Percentiles rank a stretch among this genome's conserved stretches.
phyloP scores from a whole-genome alignment of 2,329 filamentous ascomycete species.

The Endocalyx cinctus region DNA sequence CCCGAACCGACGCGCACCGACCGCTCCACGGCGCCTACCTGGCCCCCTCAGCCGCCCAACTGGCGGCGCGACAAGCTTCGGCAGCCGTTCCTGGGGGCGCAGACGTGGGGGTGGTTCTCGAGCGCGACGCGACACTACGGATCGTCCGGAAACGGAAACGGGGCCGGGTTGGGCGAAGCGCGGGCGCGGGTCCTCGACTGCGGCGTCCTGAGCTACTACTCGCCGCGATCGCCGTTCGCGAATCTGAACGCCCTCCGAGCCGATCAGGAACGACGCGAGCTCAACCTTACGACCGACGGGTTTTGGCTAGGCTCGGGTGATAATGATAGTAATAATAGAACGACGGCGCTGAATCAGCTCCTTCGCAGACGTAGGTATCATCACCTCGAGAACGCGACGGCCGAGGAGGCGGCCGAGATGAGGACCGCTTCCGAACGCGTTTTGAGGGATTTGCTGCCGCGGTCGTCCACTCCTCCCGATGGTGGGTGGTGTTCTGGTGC shows the following conservation, averaged over 20 bases:
- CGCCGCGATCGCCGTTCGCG: conserved; percentile 28
- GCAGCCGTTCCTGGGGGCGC: conserved; percentile 36
- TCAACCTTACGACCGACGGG: conserved; percentile 39
- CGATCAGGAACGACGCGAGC: conserved; percentile 25
- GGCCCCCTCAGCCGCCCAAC: conserved; percentile 32
- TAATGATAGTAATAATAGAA: background rate
- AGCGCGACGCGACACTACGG: conserved; percentile 40
- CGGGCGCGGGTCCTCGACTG: conserved; percentile 36
- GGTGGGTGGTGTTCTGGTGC: conserved; percentile 32
- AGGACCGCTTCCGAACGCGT: conserved; percentile 25
- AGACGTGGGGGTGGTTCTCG: conserved; percentile 41
- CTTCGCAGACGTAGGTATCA: conserved; percentile 33
- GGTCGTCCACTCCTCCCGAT: conserved; percentile 3
- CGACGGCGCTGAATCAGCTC: conserved; percentile 27
- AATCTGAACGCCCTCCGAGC: conserved; percentile 27
- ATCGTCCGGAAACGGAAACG: conserved; percentile 29
- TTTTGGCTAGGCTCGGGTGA: conserved; percentile 28
- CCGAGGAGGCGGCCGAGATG: conserved; percentile 30
- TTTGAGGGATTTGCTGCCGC: conserved; percentile 20
- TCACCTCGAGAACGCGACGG: conserved; percentile 27
- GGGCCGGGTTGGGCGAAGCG: conserved; percentile 36
- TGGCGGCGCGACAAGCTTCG: conserved; percentile 26
- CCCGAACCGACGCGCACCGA: conserved; percentile 31
- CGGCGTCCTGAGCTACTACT: conserved; percentile 42
- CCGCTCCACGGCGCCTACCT: conserved; percentile 28